A percentile compares a stretch with the other conserved stretches of the same genome.
Conservation (phyloP, 23 red algal genomes). For the Gracilaria domingensis region DNA sequence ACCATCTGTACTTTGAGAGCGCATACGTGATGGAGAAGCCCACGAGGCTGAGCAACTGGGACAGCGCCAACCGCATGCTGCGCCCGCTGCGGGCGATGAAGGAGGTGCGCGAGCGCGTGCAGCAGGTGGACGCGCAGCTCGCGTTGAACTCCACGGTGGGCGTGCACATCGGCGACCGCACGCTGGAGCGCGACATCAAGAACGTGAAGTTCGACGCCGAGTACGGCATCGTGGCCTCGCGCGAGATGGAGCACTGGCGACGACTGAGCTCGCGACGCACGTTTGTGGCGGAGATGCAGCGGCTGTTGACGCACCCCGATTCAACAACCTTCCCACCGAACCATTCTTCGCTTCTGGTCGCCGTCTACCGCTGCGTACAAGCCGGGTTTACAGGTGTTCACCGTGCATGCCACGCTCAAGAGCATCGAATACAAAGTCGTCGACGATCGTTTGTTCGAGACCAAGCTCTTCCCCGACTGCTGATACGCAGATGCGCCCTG, state of each 20-base stretch:
- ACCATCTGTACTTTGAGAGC: conserved; percentile 85
- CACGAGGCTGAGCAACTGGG: conserved; percentile 61
- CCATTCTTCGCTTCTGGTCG: conserved; percentile 50
- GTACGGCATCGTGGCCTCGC: conserved; percentile 54
- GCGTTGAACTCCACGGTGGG: conserved; percentile 40
- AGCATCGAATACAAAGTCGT: conserved; percentile 89
- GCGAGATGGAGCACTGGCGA: conserved; percentile 77
- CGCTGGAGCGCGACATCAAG: conserved; percentile 76
- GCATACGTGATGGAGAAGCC: conserved; percentile 76
- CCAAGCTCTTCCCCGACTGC: conserved; percentile 57
- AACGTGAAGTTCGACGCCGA: conserved; percentile 64
- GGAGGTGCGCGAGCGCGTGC: conserved; percentile 23
- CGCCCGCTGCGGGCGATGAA: conserved; percentile 59
- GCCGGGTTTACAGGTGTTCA: conserved; percentile 63
- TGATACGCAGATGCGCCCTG: neutral
- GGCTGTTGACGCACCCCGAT: conserved; percentile 28
- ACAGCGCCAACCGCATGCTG: conserved; percentile 62
- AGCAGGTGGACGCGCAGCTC: neutral
- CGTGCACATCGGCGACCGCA: conserved; percentile 80
- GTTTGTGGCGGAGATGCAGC: conserved; percentile 60
- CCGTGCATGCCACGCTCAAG: conserved; percentile 70
- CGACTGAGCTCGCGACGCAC: conserved; percentile 21
- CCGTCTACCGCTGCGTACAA: neutral
- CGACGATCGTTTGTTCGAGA: conserved; percentile 64
- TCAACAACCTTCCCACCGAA: neutral